Evolutionary conservation across 75 land plant species (phyloP).

Genomic region (Cunninghamia lanceolata): DNA sequence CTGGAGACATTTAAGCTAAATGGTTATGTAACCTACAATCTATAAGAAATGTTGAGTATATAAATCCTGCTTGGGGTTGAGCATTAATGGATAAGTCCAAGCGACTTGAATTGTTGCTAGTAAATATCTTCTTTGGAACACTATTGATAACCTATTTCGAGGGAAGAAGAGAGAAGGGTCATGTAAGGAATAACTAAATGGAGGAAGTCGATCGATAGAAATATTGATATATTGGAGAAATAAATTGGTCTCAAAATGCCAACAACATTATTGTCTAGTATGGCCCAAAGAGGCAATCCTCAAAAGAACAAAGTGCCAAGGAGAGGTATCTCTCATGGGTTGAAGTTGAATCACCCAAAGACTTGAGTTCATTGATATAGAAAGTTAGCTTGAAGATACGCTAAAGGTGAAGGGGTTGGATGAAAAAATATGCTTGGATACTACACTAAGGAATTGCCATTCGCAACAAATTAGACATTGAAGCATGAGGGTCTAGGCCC

Average conservation of each 20-base stretch:
- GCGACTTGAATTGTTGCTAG: not conserved
- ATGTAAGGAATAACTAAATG: not conserved
- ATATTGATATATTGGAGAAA: no score
- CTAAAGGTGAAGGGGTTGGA: not conserved
- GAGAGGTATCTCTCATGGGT: no score
- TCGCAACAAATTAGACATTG: not conserved
- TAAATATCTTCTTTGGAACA: not conserved
- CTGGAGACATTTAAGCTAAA: no score
- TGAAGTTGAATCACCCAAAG: no score
- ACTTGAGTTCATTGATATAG: no score
- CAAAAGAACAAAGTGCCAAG: not conserved
- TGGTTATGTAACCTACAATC: no score
- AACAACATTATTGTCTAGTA: no score
- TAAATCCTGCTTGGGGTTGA: not conserved
- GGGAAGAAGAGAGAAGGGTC: not conserved
- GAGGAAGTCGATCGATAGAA: not conserved
- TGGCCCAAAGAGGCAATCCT: not conserved
- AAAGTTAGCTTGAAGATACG: no score
- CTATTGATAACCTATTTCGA: not conserved
- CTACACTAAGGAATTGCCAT: not conserved
- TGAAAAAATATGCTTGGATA: not conserved
- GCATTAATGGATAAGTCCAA: not conserved
- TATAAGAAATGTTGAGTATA: not conserved
- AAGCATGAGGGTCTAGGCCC: not conserved
- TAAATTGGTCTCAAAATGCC: no score